phyloP scores from a whole-genome alignment of 2,329 filamentous ascomycete genomes.

The Alternaria novae-zelandiae region DNA sequence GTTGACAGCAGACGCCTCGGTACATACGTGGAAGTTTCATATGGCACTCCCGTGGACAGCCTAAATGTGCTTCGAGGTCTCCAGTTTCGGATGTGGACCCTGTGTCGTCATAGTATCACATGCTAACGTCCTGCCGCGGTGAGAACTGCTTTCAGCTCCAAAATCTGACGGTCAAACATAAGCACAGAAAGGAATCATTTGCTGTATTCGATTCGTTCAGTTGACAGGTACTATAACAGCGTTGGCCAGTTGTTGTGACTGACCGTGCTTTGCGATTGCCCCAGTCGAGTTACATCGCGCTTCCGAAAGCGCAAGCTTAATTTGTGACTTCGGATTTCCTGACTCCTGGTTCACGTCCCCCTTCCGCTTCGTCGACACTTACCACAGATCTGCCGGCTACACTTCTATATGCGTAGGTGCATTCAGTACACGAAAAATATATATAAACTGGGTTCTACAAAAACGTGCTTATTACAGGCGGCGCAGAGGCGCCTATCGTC shows the following conservation, averaged over 20 bases:
- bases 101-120: neutral
- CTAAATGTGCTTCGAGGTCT: neutral
- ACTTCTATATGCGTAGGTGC: neutral
- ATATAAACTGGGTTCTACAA: neutral
- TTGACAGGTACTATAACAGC: neutral
- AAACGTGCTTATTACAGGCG: slow-evolving; percentile 30
- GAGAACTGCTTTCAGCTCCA: neutral
- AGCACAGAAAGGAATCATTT: neutral
- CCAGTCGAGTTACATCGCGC: neutral
- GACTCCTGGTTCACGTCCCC: neutral
- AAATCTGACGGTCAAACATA: neutral
- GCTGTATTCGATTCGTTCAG: neutral
- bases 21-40: neutral
- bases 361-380: neutral
- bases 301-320: neutral
- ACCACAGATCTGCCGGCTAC: slow-evolving; percentile 13
- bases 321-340: neutral
- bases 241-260: neutral
- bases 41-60: neutral
- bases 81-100: neutral
- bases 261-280: neutral
- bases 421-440: slow-evolving; percentile 20
- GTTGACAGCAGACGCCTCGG: neutral
- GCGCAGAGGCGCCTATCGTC: slow-evolving; percentile 41
- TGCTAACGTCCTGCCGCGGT: slow-evolving; percentile 26